A percentile compares a stretch with the other conserved stretches of the same genome.
These are phyloP conservation scores for Blastobotrys mokoenaii DNA, from an alignment of 805 yeast species.

Conservation along the genomic window DNA sequence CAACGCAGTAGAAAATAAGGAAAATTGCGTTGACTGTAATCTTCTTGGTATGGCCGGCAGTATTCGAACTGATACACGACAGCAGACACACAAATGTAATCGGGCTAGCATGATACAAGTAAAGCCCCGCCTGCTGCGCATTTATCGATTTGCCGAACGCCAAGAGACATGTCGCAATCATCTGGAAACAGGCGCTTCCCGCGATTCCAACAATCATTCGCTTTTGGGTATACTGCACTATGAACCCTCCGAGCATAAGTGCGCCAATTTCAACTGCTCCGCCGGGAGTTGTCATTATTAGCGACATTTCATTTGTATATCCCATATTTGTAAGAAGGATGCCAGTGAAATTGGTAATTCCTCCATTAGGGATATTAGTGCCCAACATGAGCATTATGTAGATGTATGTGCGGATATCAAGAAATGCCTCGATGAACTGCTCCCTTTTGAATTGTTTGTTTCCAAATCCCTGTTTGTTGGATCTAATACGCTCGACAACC, in stretches of 20 bases:
- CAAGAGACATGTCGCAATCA: slow-evolving; percentile 33
- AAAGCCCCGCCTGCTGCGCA: slow-evolving; percentile 34
- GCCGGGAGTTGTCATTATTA: slow-evolving; percentile 36
- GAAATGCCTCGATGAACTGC: slow-evolving; percentile 44
- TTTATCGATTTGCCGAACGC: slow-evolving; percentile 33
- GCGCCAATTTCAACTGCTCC: slow-evolving; percentile 33
- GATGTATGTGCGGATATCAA: slow-evolving; percentile 43
- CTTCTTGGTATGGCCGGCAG: slow-evolving; percentile 69
- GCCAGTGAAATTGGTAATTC: slow-evolving; percentile 40
- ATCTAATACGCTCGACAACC: slow-evolving; percentile 45
- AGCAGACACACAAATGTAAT: slow-evolving; percentile 33
- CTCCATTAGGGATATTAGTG: slow-evolving; percentile 44
- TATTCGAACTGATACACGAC: slow-evolving; percentile 36
- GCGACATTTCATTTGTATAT: slow-evolving; percentile 20
- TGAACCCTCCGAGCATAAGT: slow-evolving; percentile 9
- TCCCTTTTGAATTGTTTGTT: slow-evolving; percentile 43
- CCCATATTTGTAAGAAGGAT: slow-evolving; percentile 26
- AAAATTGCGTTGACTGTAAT: slow-evolving; percentile 49
- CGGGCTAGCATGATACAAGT: slow-evolving; percentile 29
- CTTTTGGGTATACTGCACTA: slow-evolving; percentile 4
- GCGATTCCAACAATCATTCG: background rate
- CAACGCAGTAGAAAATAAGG: slow-evolving; percentile 58
- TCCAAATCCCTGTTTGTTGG: slow-evolving; percentile 50
- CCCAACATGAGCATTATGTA: slow-evolving; percentile 34
- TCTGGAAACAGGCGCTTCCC: background rate